Evolutionary conservation across 805 yeast species (phyloP).

Genomic region (Lachancea mirantina): DNA sequence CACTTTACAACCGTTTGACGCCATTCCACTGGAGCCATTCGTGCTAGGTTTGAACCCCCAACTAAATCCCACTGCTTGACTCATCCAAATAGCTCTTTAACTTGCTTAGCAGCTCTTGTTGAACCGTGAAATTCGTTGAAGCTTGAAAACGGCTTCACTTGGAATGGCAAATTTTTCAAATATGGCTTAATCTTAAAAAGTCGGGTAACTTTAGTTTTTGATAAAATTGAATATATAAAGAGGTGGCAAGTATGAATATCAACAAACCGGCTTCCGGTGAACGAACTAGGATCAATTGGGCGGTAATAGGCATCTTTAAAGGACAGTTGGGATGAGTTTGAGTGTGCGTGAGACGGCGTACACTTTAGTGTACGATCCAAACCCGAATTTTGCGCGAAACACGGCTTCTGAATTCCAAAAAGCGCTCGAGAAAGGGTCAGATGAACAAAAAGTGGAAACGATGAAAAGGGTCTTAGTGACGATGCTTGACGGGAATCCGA

Average conservation of each 20-base stretch:
- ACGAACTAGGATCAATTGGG: background rate
- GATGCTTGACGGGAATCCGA: conserved; percentile 86
- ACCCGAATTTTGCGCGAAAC: conserved; percentile 50
- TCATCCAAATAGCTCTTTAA: no score
- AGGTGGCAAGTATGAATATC: no score
- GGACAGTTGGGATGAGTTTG: conserved; percentile 5
- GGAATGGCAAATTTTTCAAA: no score
- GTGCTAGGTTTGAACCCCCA: conserved; percentile 16
- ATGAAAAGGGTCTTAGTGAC: conserved; percentile 83
- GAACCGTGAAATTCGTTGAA: no score
- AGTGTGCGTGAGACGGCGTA: conserved; percentile 42
- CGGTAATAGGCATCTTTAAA: no score
- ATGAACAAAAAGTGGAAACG: conserved; percentile 77
- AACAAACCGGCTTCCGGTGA: no score
- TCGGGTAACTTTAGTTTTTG: no score
- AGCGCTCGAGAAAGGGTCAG: conserved; percentile 80
- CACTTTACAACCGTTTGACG: conserved; percentile 5
- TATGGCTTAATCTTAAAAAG: no score
- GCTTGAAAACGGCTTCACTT: no score
- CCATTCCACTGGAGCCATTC: background rate
- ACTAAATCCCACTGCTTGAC: conserved; percentile 14
- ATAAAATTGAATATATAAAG: no score
- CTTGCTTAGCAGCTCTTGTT: no score
- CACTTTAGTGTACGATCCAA: conserved; percentile 74
- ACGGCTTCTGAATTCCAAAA: conserved; percentile 67